Base-by-base conservation (phyloP, 2,329 filamentous ascomycete species). In the Thielaviopsis musarum region DNA sequence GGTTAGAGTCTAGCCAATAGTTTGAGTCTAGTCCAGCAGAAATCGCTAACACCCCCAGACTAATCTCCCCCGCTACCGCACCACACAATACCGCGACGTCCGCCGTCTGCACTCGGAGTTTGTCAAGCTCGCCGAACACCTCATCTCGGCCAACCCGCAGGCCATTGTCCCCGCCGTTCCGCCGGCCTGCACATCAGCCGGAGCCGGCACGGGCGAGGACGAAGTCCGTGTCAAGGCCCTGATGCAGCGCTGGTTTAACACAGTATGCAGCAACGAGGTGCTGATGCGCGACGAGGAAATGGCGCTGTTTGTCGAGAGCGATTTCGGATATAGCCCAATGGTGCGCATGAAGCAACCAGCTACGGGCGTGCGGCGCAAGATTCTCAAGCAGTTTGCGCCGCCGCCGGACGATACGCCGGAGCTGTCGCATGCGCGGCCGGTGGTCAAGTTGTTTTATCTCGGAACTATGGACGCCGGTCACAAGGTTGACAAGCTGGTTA, bases 71-170 rank as follows among this genome's bases (percentile, higher is more conserved):
- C 91, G 91, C 66, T 98, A 96, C 72, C 83, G 93, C 66, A 98
- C 93, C 0, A 98, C 93, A 5, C 93, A 98, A 71, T 98, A 96
- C 74, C 90, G 93, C 68, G 93, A 98, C 72, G 90, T 98, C 65
- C 87, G 93, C 66, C 88, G 93, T 62, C 85, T 94, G 63, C 93
- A 98, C 72, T 90, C 88, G 54, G 93, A 98, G 69, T 98, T 98
- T 67, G 79, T 88, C 64, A 98, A 97, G 72, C 84, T 98, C n/a
- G 89, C 87, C 59, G 88, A 95, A 61, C 93, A 98, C 71, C 77
- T 98, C 60, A 90, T 96, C 70, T 96, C 91, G 24, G 91, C 91
- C n/a, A 97, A 97, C 67, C 93, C 93, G 3, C 93, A 98, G 71
- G 87, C 90, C 9, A 77, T 98, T 52, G 91, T 98, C 7, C 93